Evolutionary conservation across 1,284 basidiomycete species (phyloP).

Genomic region (Apiotrichum veenhuisii): DNA sequence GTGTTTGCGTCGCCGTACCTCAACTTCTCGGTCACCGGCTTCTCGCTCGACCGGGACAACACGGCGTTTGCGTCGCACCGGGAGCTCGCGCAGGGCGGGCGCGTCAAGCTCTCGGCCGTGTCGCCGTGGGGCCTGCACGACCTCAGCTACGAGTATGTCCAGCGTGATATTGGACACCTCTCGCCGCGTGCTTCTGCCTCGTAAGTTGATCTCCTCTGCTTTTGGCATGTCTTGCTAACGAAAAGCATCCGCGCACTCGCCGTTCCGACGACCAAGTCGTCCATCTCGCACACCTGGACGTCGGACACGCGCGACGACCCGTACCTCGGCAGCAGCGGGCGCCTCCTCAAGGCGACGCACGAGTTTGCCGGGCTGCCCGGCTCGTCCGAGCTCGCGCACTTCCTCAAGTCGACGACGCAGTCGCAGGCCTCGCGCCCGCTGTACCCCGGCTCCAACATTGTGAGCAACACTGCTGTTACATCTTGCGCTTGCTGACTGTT

Average conservation of each 20-base stretch:
- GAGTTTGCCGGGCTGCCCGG: constrained; percentile 74
- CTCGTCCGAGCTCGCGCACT: constrained; percentile 60
- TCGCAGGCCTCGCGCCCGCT: constrained; percentile 63
- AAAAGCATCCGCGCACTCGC: constrained; percentile 75
- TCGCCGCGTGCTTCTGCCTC: constrained; percentile 72
- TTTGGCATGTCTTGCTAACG: constrained; percentile 5
- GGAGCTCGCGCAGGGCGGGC: constrained; percentile 50
- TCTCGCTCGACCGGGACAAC: constrained; percentile 53
- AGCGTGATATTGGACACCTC: constrained; percentile 69
- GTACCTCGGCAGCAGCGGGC: constrained; percentile 62
- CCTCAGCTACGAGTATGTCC: constrained; percentile 72
- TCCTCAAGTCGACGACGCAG: constrained; percentile 67
- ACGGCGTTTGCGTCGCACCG: constrained; percentile 51
- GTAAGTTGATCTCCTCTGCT: constrained; percentile 51
- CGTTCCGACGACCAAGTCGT: constrained; percentile 74
- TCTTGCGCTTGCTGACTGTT: no score
- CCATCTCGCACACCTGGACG: constrained; percentile 72
- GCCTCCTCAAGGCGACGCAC: constrained; percentile 61
- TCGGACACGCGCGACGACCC: constrained; percentile 76
- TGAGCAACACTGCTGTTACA: constrained; percentile 25
- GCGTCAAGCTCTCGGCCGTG: constrained; percentile 46
- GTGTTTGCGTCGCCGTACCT: constrained; percentile 47
- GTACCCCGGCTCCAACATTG: constrained; percentile 43
- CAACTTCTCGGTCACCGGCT: constrained; percentile 41
- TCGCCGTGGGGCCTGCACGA: constrained; percentile 62